Evolutionary conservation across 106 monocot species (phyloP).

Genomic region (Acanthochlamys bracteata): DNA sequence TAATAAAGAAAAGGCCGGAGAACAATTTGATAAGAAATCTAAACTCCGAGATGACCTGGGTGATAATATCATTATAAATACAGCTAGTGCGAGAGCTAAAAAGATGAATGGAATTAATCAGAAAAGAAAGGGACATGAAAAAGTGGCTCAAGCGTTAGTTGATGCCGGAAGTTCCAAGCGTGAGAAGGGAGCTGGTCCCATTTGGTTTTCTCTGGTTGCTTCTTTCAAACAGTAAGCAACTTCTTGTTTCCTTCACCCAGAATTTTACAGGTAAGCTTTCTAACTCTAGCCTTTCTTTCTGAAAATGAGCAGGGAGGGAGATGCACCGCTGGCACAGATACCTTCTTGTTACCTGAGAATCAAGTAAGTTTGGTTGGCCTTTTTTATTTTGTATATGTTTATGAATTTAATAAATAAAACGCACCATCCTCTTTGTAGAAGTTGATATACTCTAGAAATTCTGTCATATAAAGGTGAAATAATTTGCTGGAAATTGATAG

Average conservation of each 20-base stretch:
- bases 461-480: too few species aligned
- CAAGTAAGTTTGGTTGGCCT: constrained; percentile 31
- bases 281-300: background rate
- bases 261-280: background rate
- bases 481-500: too few species aligned
- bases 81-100: constrained; percentile 18
- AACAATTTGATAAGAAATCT: constrained; percentile 14
- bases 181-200: constrained; percentile 29
- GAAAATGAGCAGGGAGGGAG: constrained; percentile 28
- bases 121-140: constrained; percentile 26
- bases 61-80: constrained; percentile 2
- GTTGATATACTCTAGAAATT: background rate
- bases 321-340: constrained; percentile 30
- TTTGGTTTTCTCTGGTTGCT: constrained; percentile 59
- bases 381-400: background rate
- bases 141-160: constrained; percentile 38
- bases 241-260: background rate
- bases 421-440: background rate
- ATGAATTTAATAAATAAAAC: background rate
- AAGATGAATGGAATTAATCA: constrained; percentile 17
- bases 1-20: constrained; percentile 15
- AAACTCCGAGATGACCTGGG: constrained; percentile 28
- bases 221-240: constrained; percentile 32
- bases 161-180: constrained; percentile 35
- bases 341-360: constrained; percentile 49